Conservation (phyloP, 202 grass and related monocot genomes). For the Zoysia matrella region DNA sequence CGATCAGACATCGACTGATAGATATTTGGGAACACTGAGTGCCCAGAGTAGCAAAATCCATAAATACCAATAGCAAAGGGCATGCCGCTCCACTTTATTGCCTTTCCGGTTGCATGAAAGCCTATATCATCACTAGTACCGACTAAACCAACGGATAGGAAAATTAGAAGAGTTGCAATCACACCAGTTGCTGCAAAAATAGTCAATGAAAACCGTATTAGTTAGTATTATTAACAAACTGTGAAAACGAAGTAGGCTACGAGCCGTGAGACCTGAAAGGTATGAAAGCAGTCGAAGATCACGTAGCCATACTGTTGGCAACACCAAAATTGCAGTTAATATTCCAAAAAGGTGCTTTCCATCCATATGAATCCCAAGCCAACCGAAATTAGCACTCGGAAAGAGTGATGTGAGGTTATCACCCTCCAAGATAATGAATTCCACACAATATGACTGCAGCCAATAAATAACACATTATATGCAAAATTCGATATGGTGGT, state of each 20-base stretch:
- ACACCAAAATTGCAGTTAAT: constrained; percentile 75
- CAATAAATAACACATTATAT: constrained; percentile 27
- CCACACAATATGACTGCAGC: constrained; percentile 89
- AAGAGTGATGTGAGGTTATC: constrained; percentile 91
- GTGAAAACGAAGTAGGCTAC: constrained; percentile 20
- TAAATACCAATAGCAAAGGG: constrained; percentile 91
- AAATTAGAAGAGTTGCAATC: constrained; percentile 73
- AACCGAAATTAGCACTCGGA: constrained; percentile 61
- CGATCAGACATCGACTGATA: constrained; percentile 95
- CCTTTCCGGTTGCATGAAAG: constrained; percentile 69
- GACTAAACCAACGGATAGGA: constrained; percentile 65
- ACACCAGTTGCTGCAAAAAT: constrained; percentile 69
- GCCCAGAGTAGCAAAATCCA: constrained; percentile 89
- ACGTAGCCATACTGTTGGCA: constrained; percentile 90
- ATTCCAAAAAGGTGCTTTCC: constrained; percentile 81
- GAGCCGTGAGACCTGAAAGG: constrained; percentile 69
- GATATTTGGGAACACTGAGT: constrained; percentile 95
- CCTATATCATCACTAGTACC: constrained; percentile 60
- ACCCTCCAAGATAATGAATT: constrained; percentile 97
- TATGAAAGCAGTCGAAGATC: constrained; percentile 89
- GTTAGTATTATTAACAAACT: constrained; percentile 28
- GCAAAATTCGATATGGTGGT: background rate
- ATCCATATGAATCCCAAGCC: constrained; percentile 68
- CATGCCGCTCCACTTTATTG: constrained; percentile 72
- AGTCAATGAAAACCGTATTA: constrained; percentile 1